phyloP scores from a whole-genome alignment of 2,329 filamentous ascomycete species.

The Fusarium decemcellulare region DNA sequence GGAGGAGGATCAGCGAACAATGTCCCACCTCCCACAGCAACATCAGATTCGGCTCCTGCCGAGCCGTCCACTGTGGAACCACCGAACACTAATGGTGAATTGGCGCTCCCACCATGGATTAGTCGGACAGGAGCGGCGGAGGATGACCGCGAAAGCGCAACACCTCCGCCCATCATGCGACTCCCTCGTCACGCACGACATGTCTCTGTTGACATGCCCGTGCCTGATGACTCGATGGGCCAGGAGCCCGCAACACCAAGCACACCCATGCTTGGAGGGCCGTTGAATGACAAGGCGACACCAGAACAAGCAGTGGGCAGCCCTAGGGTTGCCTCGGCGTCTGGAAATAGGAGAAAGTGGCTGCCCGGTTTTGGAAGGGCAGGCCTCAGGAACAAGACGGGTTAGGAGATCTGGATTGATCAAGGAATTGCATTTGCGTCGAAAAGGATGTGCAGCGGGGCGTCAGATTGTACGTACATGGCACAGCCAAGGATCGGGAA shows the following conservation, averaged over 20 bases:
- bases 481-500: constrained; percentile 11
- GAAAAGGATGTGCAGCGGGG: constrained; percentile 16
- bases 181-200: constrained; percentile 54
- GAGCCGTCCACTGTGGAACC: constrained; percentile 29
- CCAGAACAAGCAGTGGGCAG: constrained; percentile 36
- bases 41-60: constrained; percentile 21
- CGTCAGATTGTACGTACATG: constrained; percentile 23
- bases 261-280: constrained; percentile 33
- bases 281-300: constrained; percentile 18
- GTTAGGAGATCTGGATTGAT: constrained; percentile 42
- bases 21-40: constrained; percentile 21
- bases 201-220: constrained; percentile 41
- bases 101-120: constrained; percentile 59
- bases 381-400: constrained; percentile 45
- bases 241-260: constrained; percentile 35
- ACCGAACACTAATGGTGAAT: constrained; percentile 41
- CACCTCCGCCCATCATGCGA: constrained; percentile 70
- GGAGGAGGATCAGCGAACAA: constrained; percentile 51
- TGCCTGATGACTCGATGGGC: constrained; percentile 20
- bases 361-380: constrained; percentile 51
- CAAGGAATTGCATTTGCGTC: constrained; percentile 25
- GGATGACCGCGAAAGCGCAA: constrained; percentile 64
- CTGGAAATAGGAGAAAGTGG: constrained; percentile 54
- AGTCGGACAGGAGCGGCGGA: constrained; percentile 53
- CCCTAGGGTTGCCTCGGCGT: constrained; percentile 35